phyloP scores from a whole-genome alignment of 1,284 basidiomycete genomes.

The Papiliotrema flavescens region DNA sequence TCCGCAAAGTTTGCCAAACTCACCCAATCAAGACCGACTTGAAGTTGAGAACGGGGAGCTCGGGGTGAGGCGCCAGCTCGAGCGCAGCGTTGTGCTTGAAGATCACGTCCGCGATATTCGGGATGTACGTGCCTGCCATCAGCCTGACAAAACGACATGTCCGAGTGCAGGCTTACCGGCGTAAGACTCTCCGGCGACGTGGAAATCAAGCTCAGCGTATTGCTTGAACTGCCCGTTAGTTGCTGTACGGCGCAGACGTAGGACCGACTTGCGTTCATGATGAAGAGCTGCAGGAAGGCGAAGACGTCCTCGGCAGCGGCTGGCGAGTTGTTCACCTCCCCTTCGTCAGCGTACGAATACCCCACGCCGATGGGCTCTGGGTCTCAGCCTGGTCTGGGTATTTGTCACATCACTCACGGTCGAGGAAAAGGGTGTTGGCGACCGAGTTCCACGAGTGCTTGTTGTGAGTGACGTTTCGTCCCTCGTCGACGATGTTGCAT shows the following conservation, averaged over 20 bases:
- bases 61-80: constrained; percentile 46
- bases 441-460: constrained; percentile 70
- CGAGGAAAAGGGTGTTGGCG: constrained; percentile 48
- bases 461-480: constrained; percentile 64
- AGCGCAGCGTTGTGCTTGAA: constrained; percentile 61
- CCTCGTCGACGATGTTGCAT: constrained; percentile 67
- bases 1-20: constrained; percentile 52
- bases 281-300: constrained; percentile 84
- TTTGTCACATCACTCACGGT: constrained; percentile 22
- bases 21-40: constrained; percentile 76
- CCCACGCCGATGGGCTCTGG: constrained; percentile 77
- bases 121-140: constrained; percentile 62
- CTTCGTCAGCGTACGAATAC: constrained; percentile 73
- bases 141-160: not conserved
- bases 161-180: constrained; percentile 49
- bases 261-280: constrained; percentile 55
- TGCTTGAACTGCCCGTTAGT: constrained; percentile 52
- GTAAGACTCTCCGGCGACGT: constrained; percentile 56
- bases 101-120: constrained; percentile 63
- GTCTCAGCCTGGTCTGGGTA: constrained; percentile 5
- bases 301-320: constrained; percentile 70
- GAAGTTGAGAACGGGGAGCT: constrained; percentile 62
- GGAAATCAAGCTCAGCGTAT: constrained; percentile 57
- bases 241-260: too few relatives aligned
- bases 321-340: constrained; percentile 60